Base-by-base conservation (phyloP, 805 yeast species). In the Pichia exigua region DNA sequence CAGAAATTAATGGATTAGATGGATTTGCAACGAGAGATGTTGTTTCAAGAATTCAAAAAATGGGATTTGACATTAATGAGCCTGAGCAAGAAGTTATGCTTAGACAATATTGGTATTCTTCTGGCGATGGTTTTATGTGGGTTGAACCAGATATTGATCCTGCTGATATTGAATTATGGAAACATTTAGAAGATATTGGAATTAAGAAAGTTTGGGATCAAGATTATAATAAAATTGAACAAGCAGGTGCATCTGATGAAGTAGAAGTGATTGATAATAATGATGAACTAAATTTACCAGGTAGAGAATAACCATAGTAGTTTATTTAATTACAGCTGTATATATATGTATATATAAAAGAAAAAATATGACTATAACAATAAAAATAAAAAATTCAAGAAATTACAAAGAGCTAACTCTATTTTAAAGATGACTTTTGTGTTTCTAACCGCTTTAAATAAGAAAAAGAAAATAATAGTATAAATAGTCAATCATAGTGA, bases 131-230 rank as follows among this genome's bases (percentile, higher is more conserved):
- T 15, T 87, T 86, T 62, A 87, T 83, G 54, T 87, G 96, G 96
- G 83, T 79, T 13, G 96, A 87, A 62, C 95, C 95, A 0, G 96
- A 87, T 63, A 85, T 85, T 61, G 96, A 88, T 62, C 96, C 96
- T 0, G 95, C 94, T 0, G 89, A 83, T 21, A 55, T 81, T 18
- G 53, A 63, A 20, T 65, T 71, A 72, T 60, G 63, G 60, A 49
- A 61, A 30, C 69, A 68, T 58, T 50, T 69, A 39, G 58, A 63
- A 20, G 52, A 59, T 1, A 55, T 60, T 30, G 69, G 69, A 1
- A 65, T 63, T 17, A 61, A 60, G 45, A 63, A 61, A 46, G 61
- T 64, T 28, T 65, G 69, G 68, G 66, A 65, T 51, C 55, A 54
- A 40, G 58, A 60, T 42, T 57, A 58, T 30, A 54, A 47, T 27